Conservation (phyloP, 192 early-diverging fungal genomes). For the Entomortierella lignicola region DNA sequence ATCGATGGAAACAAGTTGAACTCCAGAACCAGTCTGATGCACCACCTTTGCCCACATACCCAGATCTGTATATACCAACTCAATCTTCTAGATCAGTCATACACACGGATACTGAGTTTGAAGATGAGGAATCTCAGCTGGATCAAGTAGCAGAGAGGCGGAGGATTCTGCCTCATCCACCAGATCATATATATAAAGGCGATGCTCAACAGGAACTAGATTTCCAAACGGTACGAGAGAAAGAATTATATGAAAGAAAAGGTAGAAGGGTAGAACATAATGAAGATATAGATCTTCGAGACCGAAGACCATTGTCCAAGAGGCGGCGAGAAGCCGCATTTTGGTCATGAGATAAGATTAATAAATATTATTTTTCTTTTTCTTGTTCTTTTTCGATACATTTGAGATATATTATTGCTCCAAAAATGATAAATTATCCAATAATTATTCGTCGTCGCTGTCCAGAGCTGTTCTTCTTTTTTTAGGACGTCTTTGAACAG, state of each 20-base stretch:
- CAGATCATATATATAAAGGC: neutral
- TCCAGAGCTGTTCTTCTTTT: conserved; percentile 54
- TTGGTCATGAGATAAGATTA: neutral
- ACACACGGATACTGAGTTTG: conserved; percentile 24
- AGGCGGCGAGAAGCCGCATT: conserved; percentile 7
- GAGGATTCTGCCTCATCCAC: neutral
- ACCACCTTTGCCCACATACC: conserved; percentile 54
- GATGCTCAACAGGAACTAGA: neutral
- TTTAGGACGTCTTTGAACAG: conserved; percentile 44
- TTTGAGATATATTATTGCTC: no score
- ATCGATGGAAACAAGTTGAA: conserved; percentile 52
- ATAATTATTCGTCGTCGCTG: conserved; percentile 53
- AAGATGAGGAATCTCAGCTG: conserved; percentile 18
- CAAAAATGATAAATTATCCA: no score
- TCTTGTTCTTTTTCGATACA: no score
- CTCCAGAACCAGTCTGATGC: conserved; percentile 57
- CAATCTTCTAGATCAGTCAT: conserved; percentile 66
- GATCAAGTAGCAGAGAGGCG: conserved; percentile 9
- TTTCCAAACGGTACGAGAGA: conserved; percentile 19
- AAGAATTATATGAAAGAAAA: conserved; percentile 10
- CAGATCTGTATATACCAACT: conserved; percentile 65
- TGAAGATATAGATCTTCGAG: neutral
- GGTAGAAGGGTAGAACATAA: neutral
- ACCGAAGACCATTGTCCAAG: conserved; percentile 3
- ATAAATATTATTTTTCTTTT: no score